These are phyloP conservation scores for Imleria badia DNA, from an alignment of 768 basidiomycete species.

Conservation along the genomic window DNA sequence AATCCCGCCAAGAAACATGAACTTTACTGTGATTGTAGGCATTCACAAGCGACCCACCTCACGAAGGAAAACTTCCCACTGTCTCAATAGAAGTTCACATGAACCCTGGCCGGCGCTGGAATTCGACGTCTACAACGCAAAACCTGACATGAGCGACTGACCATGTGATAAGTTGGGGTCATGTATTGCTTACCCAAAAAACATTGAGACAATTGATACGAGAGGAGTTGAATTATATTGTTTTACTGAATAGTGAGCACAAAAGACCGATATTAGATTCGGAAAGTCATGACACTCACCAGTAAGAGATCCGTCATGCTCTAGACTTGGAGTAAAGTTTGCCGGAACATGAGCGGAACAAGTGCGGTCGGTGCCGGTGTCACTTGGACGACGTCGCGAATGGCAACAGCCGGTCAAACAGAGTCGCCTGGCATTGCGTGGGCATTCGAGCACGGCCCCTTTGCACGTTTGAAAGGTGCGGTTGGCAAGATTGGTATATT, in stretches of 20 bases:
- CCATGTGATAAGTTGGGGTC: background rate
- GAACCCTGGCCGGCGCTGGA: background rate
- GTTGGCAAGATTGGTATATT: background rate
- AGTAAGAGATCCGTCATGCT: background rate
- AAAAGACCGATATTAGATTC: background rate
- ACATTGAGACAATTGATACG: constrained; percentile 13
- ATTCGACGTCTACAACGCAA: background rate
- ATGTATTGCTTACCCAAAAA: background rate
- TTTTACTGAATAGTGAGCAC: background rate
- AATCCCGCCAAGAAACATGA: constrained; percentile 5
- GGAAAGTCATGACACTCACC: background rate
- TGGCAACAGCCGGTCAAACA: background rate
- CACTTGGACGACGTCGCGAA: background rate
- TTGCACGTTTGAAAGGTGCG: background rate
- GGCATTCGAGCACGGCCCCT: background rate
- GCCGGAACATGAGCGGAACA: constrained; percentile 11
- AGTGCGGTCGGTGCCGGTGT: background rate
- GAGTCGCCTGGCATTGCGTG: background rate
- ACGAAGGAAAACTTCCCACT: background rate
- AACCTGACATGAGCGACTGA: background rate
- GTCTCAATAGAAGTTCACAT: background rate
- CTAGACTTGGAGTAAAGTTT: constrained; percentile 4
- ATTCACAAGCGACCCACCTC: constrained; percentile 6
- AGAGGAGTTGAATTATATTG: background rate
- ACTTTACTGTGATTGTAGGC: background rate